Evolutionary conservation across 2,329 filamentous ascomycete species (phyloP).

Genomic region (Helotiales sp.): DNA sequence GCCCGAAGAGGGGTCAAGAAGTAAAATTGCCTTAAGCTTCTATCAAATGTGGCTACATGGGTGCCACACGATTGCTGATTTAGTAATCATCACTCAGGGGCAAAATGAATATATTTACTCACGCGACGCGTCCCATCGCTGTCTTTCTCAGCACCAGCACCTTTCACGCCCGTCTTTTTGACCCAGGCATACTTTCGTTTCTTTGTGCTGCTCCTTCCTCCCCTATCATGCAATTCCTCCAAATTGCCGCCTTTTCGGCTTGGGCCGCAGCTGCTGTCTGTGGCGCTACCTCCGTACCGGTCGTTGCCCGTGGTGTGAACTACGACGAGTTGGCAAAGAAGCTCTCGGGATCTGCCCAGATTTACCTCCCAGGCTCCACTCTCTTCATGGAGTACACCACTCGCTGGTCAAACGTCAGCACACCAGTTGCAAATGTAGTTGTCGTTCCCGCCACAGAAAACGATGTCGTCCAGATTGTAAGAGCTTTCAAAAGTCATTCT

Average conservation of each 20-base stretch:
- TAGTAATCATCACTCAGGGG: not conserved
- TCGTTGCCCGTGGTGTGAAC: not conserved
- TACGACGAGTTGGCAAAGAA: slow-evolving; percentile 40
- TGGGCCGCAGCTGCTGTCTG: slow-evolving; percentile 10
- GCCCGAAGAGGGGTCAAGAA: not conserved
- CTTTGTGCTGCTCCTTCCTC: not conserved
- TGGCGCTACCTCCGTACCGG: not conserved
- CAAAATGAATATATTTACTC: slow-evolving; percentile 1
- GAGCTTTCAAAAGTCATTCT: too few species aligned
- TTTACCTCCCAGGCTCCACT: slow-evolving; percentile 30
- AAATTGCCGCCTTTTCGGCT: slow-evolving; percentile 13
- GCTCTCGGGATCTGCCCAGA: slow-evolving; percentile 29
- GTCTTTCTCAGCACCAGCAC: slow-evolving; percentile 9
- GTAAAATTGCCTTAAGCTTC: not conserved
- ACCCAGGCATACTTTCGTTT: slow-evolving; percentile 11
- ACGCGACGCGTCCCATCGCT: not conserved
- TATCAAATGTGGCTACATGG: not conserved
- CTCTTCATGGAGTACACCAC: slow-evolving; percentile 19
- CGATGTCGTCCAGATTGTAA: slow-evolving; percentile 55
- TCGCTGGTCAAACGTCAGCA: slow-evolving; percentile 47
- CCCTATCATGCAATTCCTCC: not conserved
- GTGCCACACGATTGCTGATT: not conserved
- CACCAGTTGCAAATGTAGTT: slow-evolving; percentile 52
- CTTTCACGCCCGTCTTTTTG: slow-evolving; percentile 2
- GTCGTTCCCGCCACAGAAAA: slow-evolving; percentile 53